These are phyloP conservation scores for Anisodus acutangulus DNA, from an alignment of 257 asterid genomes.

Conservation along the genomic window DNA sequence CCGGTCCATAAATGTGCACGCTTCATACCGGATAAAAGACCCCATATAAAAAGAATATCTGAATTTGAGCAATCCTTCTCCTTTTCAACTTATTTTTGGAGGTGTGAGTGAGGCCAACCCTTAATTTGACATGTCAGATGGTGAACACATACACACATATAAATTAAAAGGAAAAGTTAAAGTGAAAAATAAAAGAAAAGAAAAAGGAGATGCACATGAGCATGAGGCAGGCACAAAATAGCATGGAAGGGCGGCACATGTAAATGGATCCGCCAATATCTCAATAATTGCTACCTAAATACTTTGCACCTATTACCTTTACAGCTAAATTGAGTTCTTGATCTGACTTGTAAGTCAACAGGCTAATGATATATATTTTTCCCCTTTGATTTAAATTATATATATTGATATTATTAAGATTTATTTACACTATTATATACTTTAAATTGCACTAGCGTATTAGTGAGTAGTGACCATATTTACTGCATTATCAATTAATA, in stretches of 20 bases:
- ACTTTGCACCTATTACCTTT: slow-evolving; percentile 19
- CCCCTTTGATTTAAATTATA: neutral
- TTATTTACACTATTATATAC: neutral
- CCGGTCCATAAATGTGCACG: no score
- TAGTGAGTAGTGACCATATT: neutral
- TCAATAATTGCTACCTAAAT: slow-evolving; percentile 20
- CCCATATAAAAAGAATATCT: no score
- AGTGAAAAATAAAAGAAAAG: neutral
- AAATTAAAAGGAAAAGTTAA: neutral
- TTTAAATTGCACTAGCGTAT: neutral
- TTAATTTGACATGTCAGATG: neutral
- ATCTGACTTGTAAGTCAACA: neutral
- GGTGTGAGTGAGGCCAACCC: no score
- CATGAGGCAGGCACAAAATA: slow-evolving; percentile 7
- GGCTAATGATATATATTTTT: neutral
- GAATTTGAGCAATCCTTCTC: no score
- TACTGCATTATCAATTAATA: neutral
- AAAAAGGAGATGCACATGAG: slow-evolving; percentile 12
- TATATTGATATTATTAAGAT: neutral
- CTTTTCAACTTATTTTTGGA: no score
- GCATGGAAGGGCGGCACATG: neutral
- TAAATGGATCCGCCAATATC: slow-evolving; percentile 12
- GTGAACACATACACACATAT: neutral
- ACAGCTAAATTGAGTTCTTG: slow-evolving; percentile 21
- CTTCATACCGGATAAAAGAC: no score